A percentile compares a stretch with the other conserved stretches of the same genome.
These are phyloP conservation scores for Casaregolazyma lundiana DNA, from an alignment of 1,139 yeast species.

Conservation along the genomic window DNA sequence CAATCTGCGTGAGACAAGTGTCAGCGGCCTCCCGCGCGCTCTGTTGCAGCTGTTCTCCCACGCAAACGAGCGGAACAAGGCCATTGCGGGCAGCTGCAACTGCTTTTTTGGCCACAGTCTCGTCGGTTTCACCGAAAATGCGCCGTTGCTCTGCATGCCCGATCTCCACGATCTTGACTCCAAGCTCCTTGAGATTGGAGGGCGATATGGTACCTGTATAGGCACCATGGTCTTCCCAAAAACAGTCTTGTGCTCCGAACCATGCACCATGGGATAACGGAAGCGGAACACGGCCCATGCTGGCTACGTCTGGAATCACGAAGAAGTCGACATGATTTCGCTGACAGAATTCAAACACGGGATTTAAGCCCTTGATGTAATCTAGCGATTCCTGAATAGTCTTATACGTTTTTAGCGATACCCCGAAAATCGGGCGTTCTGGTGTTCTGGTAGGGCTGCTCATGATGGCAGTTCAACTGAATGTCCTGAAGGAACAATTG, in stretches of 20 bases:
- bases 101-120: neutral
- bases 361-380: conserved; percentile 14
- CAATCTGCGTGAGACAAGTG: conserved; percentile 74
- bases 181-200: conserved; percentile 67
- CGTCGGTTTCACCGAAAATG: conserved; percentile 28
- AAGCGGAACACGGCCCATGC: conserved; percentile 16
- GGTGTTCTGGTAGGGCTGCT: neutral
- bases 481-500: conserved; percentile 49
- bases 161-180: conserved; percentile 77
- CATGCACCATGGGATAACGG: conserved; percentile 12
- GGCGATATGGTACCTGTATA: conserved; percentile 82
- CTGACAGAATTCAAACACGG: conserved; percentile 13
- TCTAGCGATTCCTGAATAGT: conserved; percentile 16
- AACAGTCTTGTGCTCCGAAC: conserved; percentile 78
- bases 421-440: conserved; percentile 17
- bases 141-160: conserved; percentile 95
- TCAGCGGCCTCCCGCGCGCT: conserved; percentile 66
- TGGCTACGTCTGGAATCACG: conserved; percentile 26
- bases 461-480: conserved; percentile 29
- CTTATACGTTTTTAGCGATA: conserved; percentile 25
- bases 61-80: conserved; percentile 76
- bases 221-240: conserved; percentile 72
- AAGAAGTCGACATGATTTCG: conserved; percentile 21
- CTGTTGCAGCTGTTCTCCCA: conserved; percentile 88
- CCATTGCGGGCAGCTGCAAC: neutral